These are phyloP conservation scores for Didymellaceae sp. DNA, from an alignment of 2,329 filamentous ascomycete genomes.

Conservation along the genomic window DNA sequence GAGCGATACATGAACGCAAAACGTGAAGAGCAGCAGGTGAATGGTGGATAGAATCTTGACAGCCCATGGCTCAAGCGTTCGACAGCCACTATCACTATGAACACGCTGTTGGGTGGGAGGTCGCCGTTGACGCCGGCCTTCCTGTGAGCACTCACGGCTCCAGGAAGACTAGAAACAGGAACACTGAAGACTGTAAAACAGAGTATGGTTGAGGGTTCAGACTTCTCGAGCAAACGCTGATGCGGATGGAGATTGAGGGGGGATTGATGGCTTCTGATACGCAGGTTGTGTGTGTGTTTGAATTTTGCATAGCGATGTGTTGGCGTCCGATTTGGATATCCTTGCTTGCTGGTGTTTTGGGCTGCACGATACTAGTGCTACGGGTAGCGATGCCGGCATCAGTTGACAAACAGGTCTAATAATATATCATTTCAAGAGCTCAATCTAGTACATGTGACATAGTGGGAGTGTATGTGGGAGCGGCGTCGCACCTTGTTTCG, in stretches of 20 bases:
- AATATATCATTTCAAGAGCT: background rate
- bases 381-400: background rate
- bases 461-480: too few relatives aligned
- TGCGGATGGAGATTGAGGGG: background rate
- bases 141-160: background rate
- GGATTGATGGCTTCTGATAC: background rate
- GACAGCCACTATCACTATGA: background rate
- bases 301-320: constrained; percentile 19
- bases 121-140: constrained; percentile 11
- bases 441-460: too few relatives aligned
- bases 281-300: constrained; percentile 10
- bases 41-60: constrained; percentile 29
- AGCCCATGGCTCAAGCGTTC: constrained; percentile 14
- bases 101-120: background rate
- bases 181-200: too few relatives aligned
- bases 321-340: constrained; percentile 12
- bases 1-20: constrained; percentile 64
- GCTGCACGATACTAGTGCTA: background rate
- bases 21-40: constrained; percentile 25
- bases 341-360: constrained; percentile 3
- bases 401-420: background rate
- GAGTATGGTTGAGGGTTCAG: too few relatives aligned
- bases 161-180: too few relatives aligned
- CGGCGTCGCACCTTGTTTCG: too few relatives aligned
- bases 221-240: too few relatives aligned